Conservation (phyloP, 345 rosid genomes). For the Angophora floribunda region DNA sequence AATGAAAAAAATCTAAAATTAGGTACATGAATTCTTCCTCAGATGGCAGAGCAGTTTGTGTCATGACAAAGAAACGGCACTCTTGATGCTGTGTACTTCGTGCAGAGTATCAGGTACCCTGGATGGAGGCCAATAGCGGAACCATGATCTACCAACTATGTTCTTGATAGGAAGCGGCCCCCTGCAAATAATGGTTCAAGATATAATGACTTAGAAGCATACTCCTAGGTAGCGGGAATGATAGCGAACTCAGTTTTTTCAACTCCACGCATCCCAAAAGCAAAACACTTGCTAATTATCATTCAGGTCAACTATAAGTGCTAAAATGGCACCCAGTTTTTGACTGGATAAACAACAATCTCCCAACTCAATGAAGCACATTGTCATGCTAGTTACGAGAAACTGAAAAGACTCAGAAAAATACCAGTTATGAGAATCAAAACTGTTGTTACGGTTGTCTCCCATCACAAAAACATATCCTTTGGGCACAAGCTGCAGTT, state of each 20-base stretch:
- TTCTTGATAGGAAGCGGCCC: constrained; percentile 32
- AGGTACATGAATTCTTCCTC: background rate
- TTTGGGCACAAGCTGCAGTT: constrained; percentile 67
- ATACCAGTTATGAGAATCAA: constrained; percentile 90
- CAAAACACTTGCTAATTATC: background rate
- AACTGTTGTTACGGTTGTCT: constrained; percentile 89
- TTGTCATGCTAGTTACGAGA: background rate
- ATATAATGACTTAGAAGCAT: background rate
- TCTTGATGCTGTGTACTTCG: background rate
- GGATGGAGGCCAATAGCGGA: constrained; percentile 33
- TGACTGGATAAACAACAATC: background rate
- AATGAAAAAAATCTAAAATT: background rate
- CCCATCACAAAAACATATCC: constrained; percentile 88
- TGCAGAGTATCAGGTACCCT: background rate
- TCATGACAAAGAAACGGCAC: constrained; percentile 38
- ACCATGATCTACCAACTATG: constrained; percentile 27
- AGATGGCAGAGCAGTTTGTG: background rate
- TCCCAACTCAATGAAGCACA: background rate
- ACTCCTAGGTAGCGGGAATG: background rate
- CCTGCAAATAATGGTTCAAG: constrained; percentile 3
- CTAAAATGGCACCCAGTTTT: background rate
- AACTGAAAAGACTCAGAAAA: background rate
- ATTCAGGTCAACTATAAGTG: background rate
- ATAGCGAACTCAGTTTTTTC: background rate
- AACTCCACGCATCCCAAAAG: background rate